A percentile compares a stretch with the other conserved stretches of the same genome.
Evolutionary conservation across 2,329 filamentous ascomycete species (phyloP).

Genomic region (Penicillium sp.): DNA sequence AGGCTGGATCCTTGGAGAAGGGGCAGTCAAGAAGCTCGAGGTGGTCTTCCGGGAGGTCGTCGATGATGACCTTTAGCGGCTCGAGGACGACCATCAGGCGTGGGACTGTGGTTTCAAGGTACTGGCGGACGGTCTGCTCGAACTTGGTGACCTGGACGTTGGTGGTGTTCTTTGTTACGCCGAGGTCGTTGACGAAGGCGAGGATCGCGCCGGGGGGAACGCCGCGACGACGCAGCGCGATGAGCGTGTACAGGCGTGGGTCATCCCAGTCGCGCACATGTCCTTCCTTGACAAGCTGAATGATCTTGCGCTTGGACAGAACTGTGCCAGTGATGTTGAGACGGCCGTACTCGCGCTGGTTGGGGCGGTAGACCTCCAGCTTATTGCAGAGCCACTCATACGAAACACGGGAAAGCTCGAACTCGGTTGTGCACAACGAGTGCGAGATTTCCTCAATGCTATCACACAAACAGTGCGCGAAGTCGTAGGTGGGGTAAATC

Average conservation of each 20-base stretch:
- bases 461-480: constrained; percentile 67
- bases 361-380: constrained; percentile 81
- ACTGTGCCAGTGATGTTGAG: constrained; percentile 82
- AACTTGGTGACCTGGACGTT: constrained; percentile 81
- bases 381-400: constrained; percentile 89
- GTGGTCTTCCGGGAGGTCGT: constrained; percentile 71
- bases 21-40: constrained; percentile 66
- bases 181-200: constrained; percentile 86
- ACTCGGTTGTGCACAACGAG: constrained; percentile 90
- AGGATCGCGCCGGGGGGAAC: constrained; percentile 86
- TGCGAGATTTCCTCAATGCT: constrained; percentile 91
- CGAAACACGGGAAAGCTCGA: constrained; percentile 76
- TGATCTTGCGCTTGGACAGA: constrained; percentile 80
- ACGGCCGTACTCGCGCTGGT: constrained; percentile 86
- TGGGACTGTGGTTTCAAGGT: constrained; percentile 84
- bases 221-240: constrained; percentile 78
- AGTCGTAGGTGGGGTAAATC: constrained; percentile 92
- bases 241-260: constrained; percentile 83
- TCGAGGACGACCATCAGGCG: constrained; percentile 87
- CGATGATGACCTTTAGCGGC: constrained; percentile 77
- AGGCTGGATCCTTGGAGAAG: constrained; percentile 71
- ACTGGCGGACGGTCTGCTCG: constrained; percentile 79
- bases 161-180: constrained; percentile 78
- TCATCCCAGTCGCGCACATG: constrained; percentile 88
- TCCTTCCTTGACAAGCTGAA: constrained; percentile 73